These are phyloP conservation scores for Phialophora macrospora DNA, from an alignment of 2,329 filamentous ascomycete species.

Conservation along the genomic window DNA sequence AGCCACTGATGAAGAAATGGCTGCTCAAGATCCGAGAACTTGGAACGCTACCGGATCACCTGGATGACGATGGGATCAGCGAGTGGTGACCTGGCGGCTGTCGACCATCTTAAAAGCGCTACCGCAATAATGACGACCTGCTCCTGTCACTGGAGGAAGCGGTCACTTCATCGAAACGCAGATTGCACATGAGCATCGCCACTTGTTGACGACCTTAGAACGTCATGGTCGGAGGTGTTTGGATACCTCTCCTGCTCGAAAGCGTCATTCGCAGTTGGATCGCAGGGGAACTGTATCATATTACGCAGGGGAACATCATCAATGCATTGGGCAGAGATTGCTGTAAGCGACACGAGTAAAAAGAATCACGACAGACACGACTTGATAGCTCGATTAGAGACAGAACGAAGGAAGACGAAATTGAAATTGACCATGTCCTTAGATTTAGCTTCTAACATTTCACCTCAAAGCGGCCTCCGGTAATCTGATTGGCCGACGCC, in stretches of 20 bases:
- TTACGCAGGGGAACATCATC: background rate
- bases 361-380: background rate
- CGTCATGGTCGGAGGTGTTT: background rate
- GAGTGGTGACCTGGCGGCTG: background rate
- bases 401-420: background rate
- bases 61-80: background rate
- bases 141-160: background rate
- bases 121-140: background rate
- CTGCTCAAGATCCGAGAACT: constrained; percentile 18
- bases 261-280: background rate
- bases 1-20: constrained; percentile 23
- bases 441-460: background rate
- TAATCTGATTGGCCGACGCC: background rate
- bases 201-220: background rate
- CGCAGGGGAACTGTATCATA: background rate
- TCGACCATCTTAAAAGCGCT: background rate
- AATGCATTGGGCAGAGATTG: background rate
- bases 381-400: background rate
- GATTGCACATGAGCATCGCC: background rate
- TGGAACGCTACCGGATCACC: constrained; percentile 7
- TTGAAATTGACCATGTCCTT: background rate
- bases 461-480: background rate
- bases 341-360: background rate
- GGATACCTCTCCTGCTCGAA: background rate
- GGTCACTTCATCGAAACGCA: background rate